These are phyloP conservation scores for Rosa persica DNA, from an alignment of 306 rosid species.

Conservation along the genomic window DNA sequence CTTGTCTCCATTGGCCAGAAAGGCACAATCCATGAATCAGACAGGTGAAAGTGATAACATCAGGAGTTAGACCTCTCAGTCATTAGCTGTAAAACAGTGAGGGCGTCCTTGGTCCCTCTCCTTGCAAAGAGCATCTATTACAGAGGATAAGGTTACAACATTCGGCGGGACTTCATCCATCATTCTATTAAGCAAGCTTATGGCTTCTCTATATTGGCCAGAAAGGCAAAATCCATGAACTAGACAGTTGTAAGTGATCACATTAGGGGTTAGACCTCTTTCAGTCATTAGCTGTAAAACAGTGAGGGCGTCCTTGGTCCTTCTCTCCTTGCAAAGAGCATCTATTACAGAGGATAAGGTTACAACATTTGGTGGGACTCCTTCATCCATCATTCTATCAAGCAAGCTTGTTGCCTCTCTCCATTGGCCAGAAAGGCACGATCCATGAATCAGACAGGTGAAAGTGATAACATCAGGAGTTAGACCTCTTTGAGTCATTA, in stretches of 20 bases:
- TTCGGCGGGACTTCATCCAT: background rate
- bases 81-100: background rate
- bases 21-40: background rate
- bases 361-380: background rate
- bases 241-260: background rate
- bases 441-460: background rate
- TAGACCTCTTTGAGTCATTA: background rate
- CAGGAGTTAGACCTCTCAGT: background rate
- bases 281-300: background rate
- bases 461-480: background rate
- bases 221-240: slow-evolving; percentile 13
- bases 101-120: background rate
- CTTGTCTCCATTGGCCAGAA: slow-evolving; percentile 19
- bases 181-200: slow-evolving; percentile 19
- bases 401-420: slow-evolving; percentile 4
- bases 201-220: background rate
- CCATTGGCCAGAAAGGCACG: slow-evolving; percentile 1
- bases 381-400: slow-evolving; percentile 21
- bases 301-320: background rate
- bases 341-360: background rate
- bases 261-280: background rate
- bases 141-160: background rate
- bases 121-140: slow-evolving; percentile 1
- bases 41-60: background rate
- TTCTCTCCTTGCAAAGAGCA: slow-evolving; percentile 7